A percentile compares a stretch with the other conserved stretches of the same genome.
phyloP scores from a whole-genome alignment of 352 stramenopile species.

The Phytophthora idaei region DNA sequence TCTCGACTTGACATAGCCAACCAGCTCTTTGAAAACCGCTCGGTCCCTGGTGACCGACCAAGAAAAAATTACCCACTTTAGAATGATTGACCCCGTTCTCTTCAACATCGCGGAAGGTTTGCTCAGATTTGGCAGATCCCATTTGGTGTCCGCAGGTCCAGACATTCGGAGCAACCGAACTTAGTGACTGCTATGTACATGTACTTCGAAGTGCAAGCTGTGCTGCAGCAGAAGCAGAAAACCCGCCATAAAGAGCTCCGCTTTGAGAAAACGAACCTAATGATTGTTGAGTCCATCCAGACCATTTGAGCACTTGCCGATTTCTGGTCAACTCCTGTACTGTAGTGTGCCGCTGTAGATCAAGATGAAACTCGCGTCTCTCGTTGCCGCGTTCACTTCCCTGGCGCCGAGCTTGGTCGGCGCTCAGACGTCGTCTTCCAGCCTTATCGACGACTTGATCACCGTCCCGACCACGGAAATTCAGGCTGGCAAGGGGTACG shows the following conservation, averaged over 20 bases:
- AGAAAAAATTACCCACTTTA: constrained; percentile 7
- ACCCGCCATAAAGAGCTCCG: background rate
- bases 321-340: background rate
- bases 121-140: constrained; percentile 36
- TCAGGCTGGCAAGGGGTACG: constrained; percentile 45
- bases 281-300: constrained; percentile 16
- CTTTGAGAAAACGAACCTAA: constrained; percentile 20
- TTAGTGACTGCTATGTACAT: constrained; percentile 16
- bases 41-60: background rate
- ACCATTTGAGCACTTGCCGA: constrained; percentile 38
- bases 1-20: background rate
- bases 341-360: background rate
- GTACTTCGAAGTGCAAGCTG: too few species aligned
- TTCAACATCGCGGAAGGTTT: constrained; percentile 26
- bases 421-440: constrained; percentile 17
- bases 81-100: background rate
- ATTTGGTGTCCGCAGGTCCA: constrained; percentile 15
- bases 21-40: background rate
- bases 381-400: constrained; percentile 12
- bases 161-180: constrained; percentile 32
- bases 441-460: constrained; percentile 14
- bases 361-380: constrained; percentile 28
- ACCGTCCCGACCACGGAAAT: constrained; percentile 33
- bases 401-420: constrained; percentile 7
- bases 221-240: background rate